phyloP scores from a whole-genome alignment of 129 eudicot genomes.

The Helichrysum umbraculigerum region DNA sequence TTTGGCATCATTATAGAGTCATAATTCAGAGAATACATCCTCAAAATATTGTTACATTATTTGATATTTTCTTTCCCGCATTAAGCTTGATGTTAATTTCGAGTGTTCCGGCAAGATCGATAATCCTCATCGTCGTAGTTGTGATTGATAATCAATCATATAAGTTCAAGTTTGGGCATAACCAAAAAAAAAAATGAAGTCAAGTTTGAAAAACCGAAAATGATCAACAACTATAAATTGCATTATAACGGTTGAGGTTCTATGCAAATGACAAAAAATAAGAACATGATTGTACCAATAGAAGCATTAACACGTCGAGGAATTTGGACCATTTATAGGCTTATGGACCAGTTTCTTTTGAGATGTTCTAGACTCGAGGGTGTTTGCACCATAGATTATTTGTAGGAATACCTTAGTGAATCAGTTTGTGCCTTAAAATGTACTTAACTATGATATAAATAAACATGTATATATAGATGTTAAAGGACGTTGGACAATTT shows the following conservation, averaged over 20 bases:
- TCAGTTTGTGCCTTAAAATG: not conserved
- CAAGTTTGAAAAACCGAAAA: not conserved
- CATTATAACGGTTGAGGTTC: not conserved
- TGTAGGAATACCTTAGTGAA: not conserved
- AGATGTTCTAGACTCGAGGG: not conserved
- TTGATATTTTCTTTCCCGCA: too few relatives aligned
- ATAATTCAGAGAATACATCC: too few relatives aligned
- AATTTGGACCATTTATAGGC: slow-evolving; percentile 5
- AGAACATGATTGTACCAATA: slow-evolving; percentile 2
- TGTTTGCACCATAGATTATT: not conserved
- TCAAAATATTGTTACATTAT: too few relatives aligned
- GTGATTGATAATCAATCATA: too few relatives aligned
- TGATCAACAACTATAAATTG: not conserved
- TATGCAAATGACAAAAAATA: not conserved
- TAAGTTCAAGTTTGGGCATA: too few relatives aligned
- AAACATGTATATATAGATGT: not conserved
- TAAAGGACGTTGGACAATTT: not conserved
- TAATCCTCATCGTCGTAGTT: too few relatives aligned
- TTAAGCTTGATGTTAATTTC: too few relatives aligned
- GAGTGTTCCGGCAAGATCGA: too few relatives aligned
- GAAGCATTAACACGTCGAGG: not conserved
- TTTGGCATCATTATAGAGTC: too few relatives aligned
- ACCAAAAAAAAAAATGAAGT: not conserved
- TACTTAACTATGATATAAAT: not conserved
- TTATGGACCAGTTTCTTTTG: slow-evolving; percentile 22